phyloP scores from a whole-genome alignment of 208 protist genomes.

The Leishmania guyanensis region DNA sequence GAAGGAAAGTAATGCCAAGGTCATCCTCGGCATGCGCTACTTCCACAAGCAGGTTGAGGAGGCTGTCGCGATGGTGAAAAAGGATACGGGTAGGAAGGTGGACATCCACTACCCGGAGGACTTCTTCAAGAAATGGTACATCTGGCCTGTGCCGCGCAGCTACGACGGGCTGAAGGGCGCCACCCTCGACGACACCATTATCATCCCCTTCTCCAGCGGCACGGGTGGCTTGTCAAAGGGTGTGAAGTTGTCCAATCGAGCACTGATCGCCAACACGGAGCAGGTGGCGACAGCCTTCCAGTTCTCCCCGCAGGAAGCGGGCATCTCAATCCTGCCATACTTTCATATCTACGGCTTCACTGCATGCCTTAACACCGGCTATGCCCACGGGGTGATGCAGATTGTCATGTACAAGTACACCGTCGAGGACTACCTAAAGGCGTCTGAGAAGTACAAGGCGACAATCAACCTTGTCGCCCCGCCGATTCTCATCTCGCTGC shows the following conservation, averaged over 20 bases:
- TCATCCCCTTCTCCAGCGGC: constrained; percentile 21
- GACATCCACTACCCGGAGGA: constrained; percentile 31
- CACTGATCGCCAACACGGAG: constrained; percentile 33
- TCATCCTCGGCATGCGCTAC: constrained; percentile 25
- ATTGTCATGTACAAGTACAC: constrained; percentile 66
- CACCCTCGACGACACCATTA: constrained; percentile 19
- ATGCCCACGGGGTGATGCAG: constrained; percentile 34
- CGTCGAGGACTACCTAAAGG: constrained; percentile 40
- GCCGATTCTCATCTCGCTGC: constrained; percentile 67
- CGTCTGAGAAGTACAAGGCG: constrained; percentile 55
- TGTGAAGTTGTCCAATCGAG: constrained; percentile 46
- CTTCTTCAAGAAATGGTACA: constrained; percentile 26
- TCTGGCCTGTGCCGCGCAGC: constrained; percentile 15
- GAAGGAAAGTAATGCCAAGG: constrained; percentile 23
- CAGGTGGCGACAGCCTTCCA: constrained; percentile 27
- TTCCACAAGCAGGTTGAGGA: constrained; percentile 26
- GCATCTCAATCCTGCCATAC: constrained; percentile 63
- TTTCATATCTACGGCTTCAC: constrained; percentile 90
- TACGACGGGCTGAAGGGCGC: constrained; percentile 19
- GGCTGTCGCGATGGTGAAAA: constrained; percentile 20
- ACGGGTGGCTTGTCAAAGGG: constrained; percentile 50
- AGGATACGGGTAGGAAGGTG: constrained; percentile 27
- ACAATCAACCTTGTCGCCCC: constrained; percentile 71
- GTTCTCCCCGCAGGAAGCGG: constrained; percentile 27
- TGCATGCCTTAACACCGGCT: constrained; percentile 32